Evolutionary conservation across 1,284 basidiomycete species (phyloP).

Genomic region (Cutaneotrichosporon daszewskae): DNA sequence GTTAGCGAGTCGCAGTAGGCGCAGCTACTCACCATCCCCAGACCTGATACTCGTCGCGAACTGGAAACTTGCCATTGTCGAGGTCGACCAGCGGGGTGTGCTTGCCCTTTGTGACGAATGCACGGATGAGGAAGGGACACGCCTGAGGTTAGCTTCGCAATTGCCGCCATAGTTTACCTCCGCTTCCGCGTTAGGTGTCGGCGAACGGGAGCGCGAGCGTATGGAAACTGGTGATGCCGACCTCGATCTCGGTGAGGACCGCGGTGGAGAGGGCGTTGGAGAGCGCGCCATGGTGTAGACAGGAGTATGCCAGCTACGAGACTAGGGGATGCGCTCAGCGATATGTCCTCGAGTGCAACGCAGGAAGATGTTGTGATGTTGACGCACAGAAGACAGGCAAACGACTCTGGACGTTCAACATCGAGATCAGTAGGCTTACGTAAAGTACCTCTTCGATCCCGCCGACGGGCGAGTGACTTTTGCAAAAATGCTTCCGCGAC

Average conservation of each 20-base stretch:
- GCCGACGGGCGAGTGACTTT: neutral
- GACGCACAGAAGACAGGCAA: neutral
- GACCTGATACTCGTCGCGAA: conserved; percentile 35
- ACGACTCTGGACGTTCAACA: neutral
- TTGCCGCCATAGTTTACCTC: neutral
- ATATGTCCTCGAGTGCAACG: neutral
- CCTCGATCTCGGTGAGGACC: conserved; percentile 8
- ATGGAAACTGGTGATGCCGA: conserved; percentile 2
- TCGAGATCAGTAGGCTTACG: neutral
- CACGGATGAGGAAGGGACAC: conserved; percentile 39
- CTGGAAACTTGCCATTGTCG: conserved; percentile 36
- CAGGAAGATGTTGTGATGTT: neutral
- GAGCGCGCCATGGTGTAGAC: conserved; percentile 11
- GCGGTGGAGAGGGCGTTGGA: neutral
- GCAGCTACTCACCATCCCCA: conserved; percentile 38
- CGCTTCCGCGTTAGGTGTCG: conserved; percentile 3
- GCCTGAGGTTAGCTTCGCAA: conserved; percentile 2
- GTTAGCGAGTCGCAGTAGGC: neutral
- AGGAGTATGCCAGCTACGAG: too few species aligned
- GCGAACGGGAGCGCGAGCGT: conserved; percentile 8
- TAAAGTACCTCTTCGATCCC: neutral
- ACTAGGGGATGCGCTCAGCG: too few species aligned
- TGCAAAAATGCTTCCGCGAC: too few species aligned
- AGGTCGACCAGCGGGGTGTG: conserved; percentile 39
- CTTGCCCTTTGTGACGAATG: conserved; percentile 38